Evolutionary conservation across 148 eudicot genomes (phyloP), one percentile per base, ranked within the genome.

Genomic region (Silene conica): DNA sequence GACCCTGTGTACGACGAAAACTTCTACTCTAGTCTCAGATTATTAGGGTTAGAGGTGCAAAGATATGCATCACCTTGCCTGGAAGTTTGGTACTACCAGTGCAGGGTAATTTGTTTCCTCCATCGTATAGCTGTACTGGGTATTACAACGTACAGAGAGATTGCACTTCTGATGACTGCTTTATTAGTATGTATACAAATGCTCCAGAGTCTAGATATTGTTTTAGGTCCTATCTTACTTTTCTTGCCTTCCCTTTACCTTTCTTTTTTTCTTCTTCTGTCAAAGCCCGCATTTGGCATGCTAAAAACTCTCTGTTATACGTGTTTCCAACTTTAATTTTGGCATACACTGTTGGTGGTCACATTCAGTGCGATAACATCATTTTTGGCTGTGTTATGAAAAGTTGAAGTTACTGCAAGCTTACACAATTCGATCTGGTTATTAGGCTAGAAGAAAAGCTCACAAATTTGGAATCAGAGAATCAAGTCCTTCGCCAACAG

Each of bases 401-500:
- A n/a, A 16, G 20, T 25, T 59, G 63, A 22, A 22, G 45, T 66
- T 43, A 43, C 67, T 52, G 14, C 67, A 61, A 55, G 21, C 21
- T 64, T 71, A 41, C 65, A 74, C 46, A 45, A 9, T 19, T 54
- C 9, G 6, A 22, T 79, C 71, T 75, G 6, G 69, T 68, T 69
- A 77, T 46, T 82, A 95, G 99, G 89, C 73, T 90, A 61, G 97
- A 92, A 82, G 99, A 95, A 86, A 92, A 92, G 78, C 80, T 88
- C 13, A 67, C 83, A 23, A 95, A 95, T 80, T 82, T 92, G 73
- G 99, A 95, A 69, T 92, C 99, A 63, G 99, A 95, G 85, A 95
- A 89, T 73, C 88, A 95, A 85, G 99, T 95, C 78, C 88, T 95
- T 74, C 99, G 99, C 65, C 99, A 95, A 77, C 99, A 95, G 77